phyloP scores from a whole-genome alignment of 2,329 filamentous ascomycete species.

The Colletotrichum sp. region DNA sequence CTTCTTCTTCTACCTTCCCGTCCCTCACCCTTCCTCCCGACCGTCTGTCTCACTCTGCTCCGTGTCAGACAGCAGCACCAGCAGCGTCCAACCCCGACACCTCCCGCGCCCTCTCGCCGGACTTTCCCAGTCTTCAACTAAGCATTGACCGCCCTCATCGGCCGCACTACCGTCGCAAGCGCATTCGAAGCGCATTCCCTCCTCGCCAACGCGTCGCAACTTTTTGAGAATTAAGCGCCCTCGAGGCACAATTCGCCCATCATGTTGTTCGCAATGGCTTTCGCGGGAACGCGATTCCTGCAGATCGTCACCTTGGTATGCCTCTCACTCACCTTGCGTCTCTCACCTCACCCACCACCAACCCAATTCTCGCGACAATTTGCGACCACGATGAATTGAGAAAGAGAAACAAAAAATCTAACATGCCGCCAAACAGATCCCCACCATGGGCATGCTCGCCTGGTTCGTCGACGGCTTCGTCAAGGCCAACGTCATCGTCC shows the following conservation, averaged over 20 bases:
- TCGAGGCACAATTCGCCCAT: slow-evolving; percentile 26
- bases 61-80: background rate
- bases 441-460: slow-evolving; percentile 69
- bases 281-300: slow-evolving; percentile 66
- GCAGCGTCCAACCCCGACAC: background rate
- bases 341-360: background rate
- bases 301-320: slow-evolving; percentile 69
- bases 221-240: background rate
- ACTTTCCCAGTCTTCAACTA: background rate
- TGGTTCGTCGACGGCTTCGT: slow-evolving; percentile 70
- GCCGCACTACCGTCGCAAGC: background rate
- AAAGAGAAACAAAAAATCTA: background rate
- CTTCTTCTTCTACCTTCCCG: background rate
- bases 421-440: slow-evolving; percentile 52
- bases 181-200: background rate
- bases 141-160: background rate
- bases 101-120: background rate
- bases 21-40: background rate
- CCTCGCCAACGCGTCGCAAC: background rate
- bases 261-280: slow-evolving; percentile 69
- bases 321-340: background rate
- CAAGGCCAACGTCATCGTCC: slow-evolving; percentile 61
- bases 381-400: background rate
- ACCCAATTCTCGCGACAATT: background rate
- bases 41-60: background rate